Evolutionary conservation across 768 basidiomycete genomes (phyloP), one percentile per base, ranked within the genome.

Genomic region (Leccinum obscurum): DNA sequence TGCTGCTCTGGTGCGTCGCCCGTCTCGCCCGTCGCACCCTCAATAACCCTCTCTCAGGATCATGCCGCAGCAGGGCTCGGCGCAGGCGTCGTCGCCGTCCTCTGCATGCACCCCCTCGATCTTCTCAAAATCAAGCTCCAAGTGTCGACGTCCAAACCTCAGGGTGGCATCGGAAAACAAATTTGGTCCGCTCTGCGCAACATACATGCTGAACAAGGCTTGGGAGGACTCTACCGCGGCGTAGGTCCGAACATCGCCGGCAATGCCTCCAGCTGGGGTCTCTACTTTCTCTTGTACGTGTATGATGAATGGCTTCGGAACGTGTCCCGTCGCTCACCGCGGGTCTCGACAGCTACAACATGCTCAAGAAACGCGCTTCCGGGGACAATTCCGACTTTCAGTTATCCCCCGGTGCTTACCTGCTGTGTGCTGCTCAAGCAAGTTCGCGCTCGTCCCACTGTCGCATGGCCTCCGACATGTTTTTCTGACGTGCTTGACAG

Each of bases 81-180:
- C 54, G 95, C 97, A 41, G 97, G 97, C 59, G 86, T 93, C 65
- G 88, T 89, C 68, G 92, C 93, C 37, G 94, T 95, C 52, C 80
- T 98, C 32, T 92, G 92, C 75, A 95, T 98, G 93, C 95, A 98
- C 73, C 97, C 97, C 7, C 82, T 99, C 35, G 97, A 99, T 76
- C 83, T 98, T 11, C 81, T 99, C 75, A 98, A 98, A 77, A 83
- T 97, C 71, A 90, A 93, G 70, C 86, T 94, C 55, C 97, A 98
- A 76, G 92, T 97, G 6, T 85, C 88, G 22, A 95, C 90, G 0
- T 76, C 81, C 32, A 82, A 80, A 35, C 84, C 83, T 0, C 75
- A 79, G 44, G 86, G 83, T 15, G 85, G 85, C 32, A 70, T 89
- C 35, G 87, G 90, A 34, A 83, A 77, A 61, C 85, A 89, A 58